Base-by-base conservation (phyloP, 2,329 filamentous ascomycete species). In the Arthrinium puccinioides region DNA sequence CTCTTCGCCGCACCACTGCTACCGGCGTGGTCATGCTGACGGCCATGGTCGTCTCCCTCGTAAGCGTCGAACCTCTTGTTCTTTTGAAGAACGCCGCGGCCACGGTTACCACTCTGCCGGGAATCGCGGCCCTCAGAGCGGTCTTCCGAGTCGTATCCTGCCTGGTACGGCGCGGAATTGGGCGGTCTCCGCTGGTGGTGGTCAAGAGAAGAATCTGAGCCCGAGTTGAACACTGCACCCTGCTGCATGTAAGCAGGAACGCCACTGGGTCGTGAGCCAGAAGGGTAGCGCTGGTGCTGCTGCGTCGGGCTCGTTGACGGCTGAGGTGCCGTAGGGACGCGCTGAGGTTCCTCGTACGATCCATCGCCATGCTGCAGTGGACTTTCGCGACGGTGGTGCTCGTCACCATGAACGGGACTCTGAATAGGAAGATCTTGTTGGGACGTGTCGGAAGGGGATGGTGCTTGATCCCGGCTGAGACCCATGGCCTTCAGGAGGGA, bases 31-130 rank as follows among this genome's bases (percentile, higher is more conserved):
- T 81, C 76, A 37, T 71, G 70, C 24, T 60, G 58, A 45, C 66
- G 71, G 31, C 66, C 69, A 44, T 72, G 74, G 34, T 77, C 74
- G 48, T 87, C 83, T 44, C 80, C 76, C 43, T 95, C 87, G 57
- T 94, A 96, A 2, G 85, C 87, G 52, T 96, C 88, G 50, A 98
- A 95, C 47, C 88, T 79, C 62, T 90, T 88, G 59, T 81, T 83
- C 66, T 94, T 95, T 53, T 92, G 84, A 31, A 92, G 66, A 9
- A 86, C 78, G 23, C 74, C 77, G 11, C 55, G 70, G 42, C 51
- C 66, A 50, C 57, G 62, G 50, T 54, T 59, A 34, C 44, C 44
- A 46, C 44, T 53, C 63, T 27, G 56, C 55, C 5, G 62, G 47
- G 32, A 62, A 61, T 31, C 62, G 63, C 27, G 54, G 57, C 20